Evolutionary conservation across 83 land plant genomes (phyloP), one percentile per base, ranked within the genome.

Genomic region (Larix sibirica): DNA sequence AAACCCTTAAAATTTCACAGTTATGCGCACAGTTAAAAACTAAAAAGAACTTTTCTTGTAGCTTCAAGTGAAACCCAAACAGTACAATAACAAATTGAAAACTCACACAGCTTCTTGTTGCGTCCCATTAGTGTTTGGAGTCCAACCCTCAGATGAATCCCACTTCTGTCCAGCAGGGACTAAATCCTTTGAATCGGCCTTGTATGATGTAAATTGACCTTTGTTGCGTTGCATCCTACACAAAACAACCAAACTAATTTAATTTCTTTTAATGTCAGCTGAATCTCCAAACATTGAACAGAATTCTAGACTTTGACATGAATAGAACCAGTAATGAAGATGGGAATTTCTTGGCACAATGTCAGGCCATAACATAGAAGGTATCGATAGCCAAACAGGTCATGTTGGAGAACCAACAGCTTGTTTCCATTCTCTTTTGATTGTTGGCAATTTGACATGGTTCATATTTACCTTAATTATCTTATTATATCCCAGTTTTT

Each of bases 151-250:
- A 6, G 50, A 40, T 71, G 76, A 40, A 40, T 71, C 76, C 76
- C 50, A 71, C 76, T 71, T 71, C 20, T 71, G 23, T 44, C 36
- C 76, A 0, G 38, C 76, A 18, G 23, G 40, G 50, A 79, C 81
- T 18, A 50, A 66, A 62, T 83, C 85, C 23, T 85, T 85, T 10
- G 85, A 70, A 13, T 7, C 63, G 24, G 83, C 14, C 62, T 77
- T 88, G 23, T 85, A 81, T 24, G 90, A 85, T 62, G 82, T 81
- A 79, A 88, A 88, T 68, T 86, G 90, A 50, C 90, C 90, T 81
- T 88, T 88, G 58, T 88, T 79, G 24, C 90, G 87, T 33, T 83
- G 85, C 85, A 88, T 88, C 81, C 90, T 88, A 81, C 54, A 31
- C 40, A 16, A 24, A 64, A 63, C 36, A 33, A 63, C 47, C 42